Evolutionary conservation across 768 basidiomycete genomes (phyloP), one percentile per base, ranked within the genome.

Genomic region (Mrakia hoshinonis): DNA sequence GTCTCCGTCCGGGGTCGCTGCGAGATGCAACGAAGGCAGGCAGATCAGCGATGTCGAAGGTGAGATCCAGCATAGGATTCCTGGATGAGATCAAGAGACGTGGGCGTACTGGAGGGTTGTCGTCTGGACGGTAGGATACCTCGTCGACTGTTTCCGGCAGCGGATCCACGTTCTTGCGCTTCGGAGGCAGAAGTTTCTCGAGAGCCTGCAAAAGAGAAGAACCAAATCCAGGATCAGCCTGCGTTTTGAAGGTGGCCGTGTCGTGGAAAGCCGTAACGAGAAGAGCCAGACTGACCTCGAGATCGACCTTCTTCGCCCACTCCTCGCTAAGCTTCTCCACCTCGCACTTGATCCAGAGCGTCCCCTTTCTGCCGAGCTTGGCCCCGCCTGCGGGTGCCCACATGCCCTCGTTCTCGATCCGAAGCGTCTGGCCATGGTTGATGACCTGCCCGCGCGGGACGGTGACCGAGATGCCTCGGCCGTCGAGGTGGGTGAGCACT

Each of bases 401-500:
- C 92, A 97, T 94, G 48, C 95, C 94, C 80, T 97, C 93, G 13
- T 87, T 88, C 2, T 86, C 84, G 47, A 96, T 76, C 22, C 88
- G 85, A 36, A 93, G 85, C 47, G 78, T 69, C 73, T 80, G 77
- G 0, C 81, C 81, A 2, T 74, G 72, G 78, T 88, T 89, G 36
- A 73, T 48, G 24, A 61, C 31, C 31, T 64, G 47, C 10, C 88
- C 86, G 0, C 85, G 83, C 5, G 90, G 90, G 74, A 85, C 88
- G 0, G 86, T 81, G 15, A 96, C 85, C 47, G 85, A 86, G 65
- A 97, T 83, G n/a, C 92, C 92, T 18, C 92, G 86, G 12, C 93
- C 93, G 77, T 99, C 95, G 38, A 99, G 83, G 78, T 99, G 95
- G 9, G 88, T 90, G 70, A 99, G 82, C 29, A 96, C 81, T 73